Evolutionary conservation across 108 stramenopile species (phyloP).

Genomic region (Discostella stelligeroides): DNA sequence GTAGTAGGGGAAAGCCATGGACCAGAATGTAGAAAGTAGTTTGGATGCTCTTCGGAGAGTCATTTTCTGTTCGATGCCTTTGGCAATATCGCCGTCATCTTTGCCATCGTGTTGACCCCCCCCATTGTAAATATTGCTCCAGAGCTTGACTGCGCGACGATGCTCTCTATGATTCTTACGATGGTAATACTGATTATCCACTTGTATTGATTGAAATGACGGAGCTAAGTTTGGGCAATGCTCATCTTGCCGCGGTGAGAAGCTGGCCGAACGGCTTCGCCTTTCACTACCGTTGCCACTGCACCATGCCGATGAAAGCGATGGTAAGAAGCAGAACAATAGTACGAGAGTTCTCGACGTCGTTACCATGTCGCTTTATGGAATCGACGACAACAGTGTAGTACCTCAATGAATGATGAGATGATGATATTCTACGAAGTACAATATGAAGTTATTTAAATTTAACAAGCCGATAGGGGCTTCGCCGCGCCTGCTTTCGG

Average conservation of each 20-base stretch:
- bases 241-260: background rate
- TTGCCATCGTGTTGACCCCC: background rate
- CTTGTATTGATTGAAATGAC: no score
- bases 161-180: background rate
- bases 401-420: no score
- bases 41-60: constrained; percentile 33
- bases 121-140: background rate
- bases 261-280: background rate
- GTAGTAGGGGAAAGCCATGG: constrained; percentile 90
- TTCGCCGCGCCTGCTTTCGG: no score
- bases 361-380: background rate
- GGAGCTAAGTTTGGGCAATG: no score
- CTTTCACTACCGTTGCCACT: background rate
- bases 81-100: background rate
- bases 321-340: background rate
- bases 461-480: no score
- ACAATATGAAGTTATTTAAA: no score
- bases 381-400: no score
- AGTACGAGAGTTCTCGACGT: no score
- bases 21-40: constrained; percentile 59
- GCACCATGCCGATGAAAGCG: constrained; percentile 1
- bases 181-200: background rate
- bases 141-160: background rate
- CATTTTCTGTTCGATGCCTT: constrained; percentile 6
- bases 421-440: no score